Conservation (phyloP, 441 rosid genomes). For the Flueggea neowawraea region DNA sequence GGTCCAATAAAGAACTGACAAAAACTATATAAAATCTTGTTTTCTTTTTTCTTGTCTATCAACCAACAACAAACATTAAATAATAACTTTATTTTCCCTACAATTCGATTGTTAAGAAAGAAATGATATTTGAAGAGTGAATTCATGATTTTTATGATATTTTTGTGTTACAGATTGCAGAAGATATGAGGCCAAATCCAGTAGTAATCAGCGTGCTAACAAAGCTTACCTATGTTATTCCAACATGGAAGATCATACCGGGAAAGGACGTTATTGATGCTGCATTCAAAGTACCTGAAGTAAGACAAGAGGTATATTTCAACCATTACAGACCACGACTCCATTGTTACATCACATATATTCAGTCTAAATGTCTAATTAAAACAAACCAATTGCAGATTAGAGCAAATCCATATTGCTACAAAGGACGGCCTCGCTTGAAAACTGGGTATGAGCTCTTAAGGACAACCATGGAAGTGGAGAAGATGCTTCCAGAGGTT, state of each 20-base stretch:
- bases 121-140: not conserved
- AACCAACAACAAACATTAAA: not conserved
- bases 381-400: constrained; percentile 27
- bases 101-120: not conserved
- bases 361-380: too few species aligned
- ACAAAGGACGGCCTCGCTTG: constrained; percentile 74
- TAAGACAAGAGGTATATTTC: constrained; percentile 52
- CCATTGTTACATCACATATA: too few species aligned
- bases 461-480: constrained; percentile 47
- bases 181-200: constrained; percentile 62
- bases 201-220: constrained; percentile 38
- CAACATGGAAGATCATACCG: constrained; percentile 81
- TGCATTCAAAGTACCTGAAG: constrained; percentile 66
- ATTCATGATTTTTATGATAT: too few species aligned
- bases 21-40: too few species aligned
- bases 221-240: constrained; percentile 48
- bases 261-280: constrained; percentile 60
- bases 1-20: too few species aligned
- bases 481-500: constrained; percentile 60
- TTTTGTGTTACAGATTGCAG: constrained; percentile 52
- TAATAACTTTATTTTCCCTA: not conserved
- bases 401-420: constrained; percentile 63
- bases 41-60: not conserved
- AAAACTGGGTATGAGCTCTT: constrained; percentile 63
- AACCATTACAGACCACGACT: not conserved